Evolutionary conservation across 176 grass and related monocot genomes (phyloP).

Genomic region (Thinopyrum elongatum): DNA sequence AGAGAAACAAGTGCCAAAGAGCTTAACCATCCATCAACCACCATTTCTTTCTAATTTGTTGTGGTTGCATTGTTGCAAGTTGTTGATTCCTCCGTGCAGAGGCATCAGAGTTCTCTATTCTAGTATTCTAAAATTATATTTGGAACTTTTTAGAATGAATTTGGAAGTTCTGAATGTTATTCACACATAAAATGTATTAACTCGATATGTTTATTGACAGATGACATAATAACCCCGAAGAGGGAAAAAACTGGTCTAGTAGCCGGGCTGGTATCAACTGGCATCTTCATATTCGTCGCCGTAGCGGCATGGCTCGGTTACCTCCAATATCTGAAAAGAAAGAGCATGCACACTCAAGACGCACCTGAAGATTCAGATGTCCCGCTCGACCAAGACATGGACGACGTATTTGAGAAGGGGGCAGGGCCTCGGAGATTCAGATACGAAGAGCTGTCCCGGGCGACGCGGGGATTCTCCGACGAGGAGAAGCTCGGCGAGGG

Average conservation of each 20-base stretch:
- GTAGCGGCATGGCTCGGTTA: background rate
- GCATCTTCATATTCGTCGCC: background rate
- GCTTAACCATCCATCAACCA: no score
- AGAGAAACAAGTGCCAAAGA: no score
- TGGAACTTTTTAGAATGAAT: no score
- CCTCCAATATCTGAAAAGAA: background rate
- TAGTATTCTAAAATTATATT: no score
- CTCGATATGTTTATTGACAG: background rate
- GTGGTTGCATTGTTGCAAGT: no score
- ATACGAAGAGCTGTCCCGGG: background rate
- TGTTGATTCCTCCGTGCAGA: no score
- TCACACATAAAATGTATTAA: background rate
- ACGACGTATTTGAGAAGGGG: background rate
- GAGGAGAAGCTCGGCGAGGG: conserved; percentile 7
- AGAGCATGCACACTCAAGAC: background rate
- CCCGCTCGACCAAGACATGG: background rate
- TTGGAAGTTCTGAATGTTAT: background rate
- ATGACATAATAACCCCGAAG: no score
- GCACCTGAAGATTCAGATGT: no score
- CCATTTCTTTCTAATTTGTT: no score
- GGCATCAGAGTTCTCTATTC: no score
- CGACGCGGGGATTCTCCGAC: background rate
- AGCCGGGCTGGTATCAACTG: background rate
- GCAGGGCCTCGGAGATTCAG: background rate
- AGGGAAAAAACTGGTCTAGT: background rate